These are phyloP conservation scores for Angomonas ambiguus DNA, from an alignment of 208 protist species.

Conservation along the genomic window DNA sequence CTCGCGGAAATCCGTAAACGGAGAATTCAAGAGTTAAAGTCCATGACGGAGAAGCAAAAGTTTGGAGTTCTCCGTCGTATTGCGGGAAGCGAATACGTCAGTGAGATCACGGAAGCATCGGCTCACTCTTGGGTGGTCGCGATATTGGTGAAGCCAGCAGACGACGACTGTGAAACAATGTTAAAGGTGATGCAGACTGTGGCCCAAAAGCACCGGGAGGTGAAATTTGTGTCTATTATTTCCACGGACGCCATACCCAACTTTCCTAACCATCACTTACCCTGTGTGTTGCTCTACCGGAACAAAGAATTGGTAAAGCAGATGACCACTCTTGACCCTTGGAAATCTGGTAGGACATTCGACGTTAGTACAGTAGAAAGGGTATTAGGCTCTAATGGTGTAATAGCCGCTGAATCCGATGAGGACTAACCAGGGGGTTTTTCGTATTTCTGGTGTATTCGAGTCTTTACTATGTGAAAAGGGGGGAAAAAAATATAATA, in stretches of 20 bases:
- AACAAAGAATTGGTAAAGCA: conserved; percentile 60
- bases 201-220: conserved; percentile 54
- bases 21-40: conserved; percentile 61
- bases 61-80: conserved; percentile 77
- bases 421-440: conserved; percentile 10
- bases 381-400: conserved; percentile 35
- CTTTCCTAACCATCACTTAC: conserved; percentile 72
- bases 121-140: conserved; percentile 60
- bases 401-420: conserved; percentile 35
- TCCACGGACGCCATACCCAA: conserved; percentile 73
- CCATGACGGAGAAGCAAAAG: conserved; percentile 23
- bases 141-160: conserved; percentile 57
- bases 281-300: conserved; percentile 81
- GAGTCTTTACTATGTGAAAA: not conserved
- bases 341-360: conserved; percentile 36
- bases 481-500: not conserved
- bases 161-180: conserved; percentile 74
- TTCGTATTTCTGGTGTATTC: conserved; percentile 1
- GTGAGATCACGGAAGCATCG: conserved; percentile 82
- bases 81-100: conserved; percentile 59
- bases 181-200: conserved; percentile 61
- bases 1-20: conserved; percentile 48
- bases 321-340: conserved; percentile 58
- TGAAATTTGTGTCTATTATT: conserved; percentile 86
- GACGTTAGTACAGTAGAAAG: conserved; percentile 47